A percentile compares a stretch with the other conserved stretches of the same genome.
Conservation (phyloP, 2,329 filamentous ascomycete genomes). For the Chaetomium sp. region DNA sequence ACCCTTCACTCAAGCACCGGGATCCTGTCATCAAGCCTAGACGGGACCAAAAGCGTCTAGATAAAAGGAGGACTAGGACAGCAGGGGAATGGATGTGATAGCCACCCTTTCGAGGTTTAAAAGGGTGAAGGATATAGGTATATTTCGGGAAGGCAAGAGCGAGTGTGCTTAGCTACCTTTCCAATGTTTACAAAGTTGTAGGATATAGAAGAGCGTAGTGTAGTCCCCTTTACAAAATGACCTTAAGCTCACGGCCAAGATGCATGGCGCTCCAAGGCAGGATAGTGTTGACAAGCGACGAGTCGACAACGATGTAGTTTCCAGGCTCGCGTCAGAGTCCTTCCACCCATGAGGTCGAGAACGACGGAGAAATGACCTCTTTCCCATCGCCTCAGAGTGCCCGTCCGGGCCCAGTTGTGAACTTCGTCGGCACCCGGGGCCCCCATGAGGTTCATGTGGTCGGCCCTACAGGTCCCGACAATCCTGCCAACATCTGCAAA, state of each 20-base stretch:
- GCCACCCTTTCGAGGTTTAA: too few relatives aligned
- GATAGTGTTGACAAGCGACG: too few relatives aligned
- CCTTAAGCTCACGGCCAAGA: too few relatives aligned
- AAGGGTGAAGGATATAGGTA: background rate
- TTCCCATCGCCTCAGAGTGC: constrained; percentile 16
- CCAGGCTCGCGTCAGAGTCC: constrained; percentile 28
- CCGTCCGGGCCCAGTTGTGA: constrained; percentile 27
- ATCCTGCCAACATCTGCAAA: constrained; percentile 32
- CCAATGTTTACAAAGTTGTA: background rate
- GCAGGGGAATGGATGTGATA: too few relatives aligned
- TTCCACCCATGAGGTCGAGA: constrained; percentile 33
- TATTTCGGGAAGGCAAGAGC: too few relatives aligned
- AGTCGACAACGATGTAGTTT: constrained; percentile 17
- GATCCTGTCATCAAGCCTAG: constrained; percentile 79
- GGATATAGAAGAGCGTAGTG: background rate
- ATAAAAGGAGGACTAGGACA: too few relatives aligned
- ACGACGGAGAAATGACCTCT: constrained; percentile 30
- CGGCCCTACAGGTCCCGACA: constrained; percentile 26
- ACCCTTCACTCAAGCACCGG: constrained; percentile 91
- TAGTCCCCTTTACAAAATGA: background rate
- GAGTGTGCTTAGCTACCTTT: too few relatives aligned
- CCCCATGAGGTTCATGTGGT: constrained; percentile 28
- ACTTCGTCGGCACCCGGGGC: constrained; percentile 31
- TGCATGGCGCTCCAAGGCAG: too few relatives aligned
- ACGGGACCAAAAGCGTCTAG: too few relatives aligned